Evolutionary conservation across 139 green algal genomes (phyloP).

Genomic region (Gonium pectorale): DNA sequence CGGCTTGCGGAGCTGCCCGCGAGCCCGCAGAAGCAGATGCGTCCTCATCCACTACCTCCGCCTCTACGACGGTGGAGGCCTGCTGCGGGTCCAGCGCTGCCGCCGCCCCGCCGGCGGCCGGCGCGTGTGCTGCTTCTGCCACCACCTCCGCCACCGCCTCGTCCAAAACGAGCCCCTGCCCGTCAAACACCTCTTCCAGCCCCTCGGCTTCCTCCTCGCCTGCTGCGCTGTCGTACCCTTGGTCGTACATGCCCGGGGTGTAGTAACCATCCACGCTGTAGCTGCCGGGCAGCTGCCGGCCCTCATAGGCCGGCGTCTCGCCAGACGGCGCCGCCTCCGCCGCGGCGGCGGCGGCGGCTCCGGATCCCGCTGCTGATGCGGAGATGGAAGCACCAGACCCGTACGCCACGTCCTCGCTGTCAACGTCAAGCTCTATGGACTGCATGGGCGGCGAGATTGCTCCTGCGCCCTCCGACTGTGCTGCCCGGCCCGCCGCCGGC

Average conservation of each 20-base stretch:
- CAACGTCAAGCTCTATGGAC: conserved; percentile 39
- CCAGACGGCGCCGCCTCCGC: not conserved
- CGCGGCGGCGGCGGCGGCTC: too few relatives aligned
- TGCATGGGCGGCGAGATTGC: not conserved
- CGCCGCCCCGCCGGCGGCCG: too few relatives aligned
- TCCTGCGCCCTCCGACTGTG: not conserved
- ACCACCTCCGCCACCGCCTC: not conserved
- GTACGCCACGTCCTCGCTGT: conserved; percentile 1
- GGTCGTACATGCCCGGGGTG: not conserved
- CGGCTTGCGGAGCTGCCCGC: not conserved
- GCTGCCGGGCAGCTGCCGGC: conserved; percentile 33
- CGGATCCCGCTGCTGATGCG: too few relatives aligned
- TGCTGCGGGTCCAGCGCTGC: not conserved
- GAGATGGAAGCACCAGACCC: not conserved
- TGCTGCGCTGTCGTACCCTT: too few relatives aligned
- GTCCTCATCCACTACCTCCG: too few relatives aligned
- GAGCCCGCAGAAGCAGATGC: too few relatives aligned
- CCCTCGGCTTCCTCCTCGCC: not conserved
- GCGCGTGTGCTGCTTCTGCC: too few relatives aligned
- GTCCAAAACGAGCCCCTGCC: not conserved
- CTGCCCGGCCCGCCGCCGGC: not conserved
- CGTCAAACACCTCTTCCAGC: not conserved
- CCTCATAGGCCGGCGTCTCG: not conserved
- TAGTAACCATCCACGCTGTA: conserved; percentile 21
- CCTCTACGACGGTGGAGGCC: not conserved